phyloP scores from a whole-genome alignment of 345 rosid species.

The Citrus sp. region DNA sequence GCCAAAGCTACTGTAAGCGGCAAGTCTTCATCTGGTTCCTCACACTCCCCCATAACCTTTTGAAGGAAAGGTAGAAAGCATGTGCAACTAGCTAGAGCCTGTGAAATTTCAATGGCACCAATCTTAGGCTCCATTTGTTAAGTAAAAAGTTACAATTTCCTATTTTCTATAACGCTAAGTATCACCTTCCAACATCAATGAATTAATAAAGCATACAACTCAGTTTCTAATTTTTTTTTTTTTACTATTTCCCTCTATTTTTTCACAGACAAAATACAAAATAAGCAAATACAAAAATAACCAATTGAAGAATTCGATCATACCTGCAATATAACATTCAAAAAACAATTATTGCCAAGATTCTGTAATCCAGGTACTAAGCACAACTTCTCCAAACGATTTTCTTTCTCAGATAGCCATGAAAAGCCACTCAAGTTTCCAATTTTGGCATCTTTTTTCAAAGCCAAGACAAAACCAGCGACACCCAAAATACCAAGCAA shows the following conservation, averaged over 20 bases:
- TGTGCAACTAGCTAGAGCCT: slow-evolving; percentile 84
- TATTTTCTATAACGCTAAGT: not conserved
- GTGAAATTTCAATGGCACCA: slow-evolving; percentile 14
- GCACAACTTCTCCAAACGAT: slow-evolving; percentile 21
- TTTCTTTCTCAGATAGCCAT: slow-evolving; percentile 26
- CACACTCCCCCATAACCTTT: slow-evolving; percentile 51
- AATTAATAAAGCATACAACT: not conserved
- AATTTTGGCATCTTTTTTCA: slow-evolving; percentile 39
- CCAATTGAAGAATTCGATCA: slow-evolving; percentile 7
- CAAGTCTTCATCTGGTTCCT: slow-evolving; percentile 40
- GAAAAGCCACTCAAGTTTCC: slow-evolving; percentile 19
- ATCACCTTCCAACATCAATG: not conserved
- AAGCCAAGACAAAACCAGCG: slow-evolving; percentile 50
- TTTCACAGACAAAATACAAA: not conserved
- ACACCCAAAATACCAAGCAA: slow-evolving; percentile 47
- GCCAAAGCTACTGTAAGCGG: slow-evolving; percentile 66
- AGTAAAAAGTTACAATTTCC: not conserved
- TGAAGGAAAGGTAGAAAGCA: slow-evolving; percentile 58
- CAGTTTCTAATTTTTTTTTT: not conserved
- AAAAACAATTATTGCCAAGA: slow-evolving; percentile 81
- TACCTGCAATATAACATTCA: slow-evolving; percentile 87
- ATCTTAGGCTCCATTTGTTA: not conserved
- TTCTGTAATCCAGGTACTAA: slow-evolving; percentile 77
- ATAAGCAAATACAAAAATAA: slow-evolving; percentile 1
- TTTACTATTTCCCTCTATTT: not conserved